Conservation (phyloP, 495 filamentous ascomycete species). For the Stereocaulon alpinum region DNA sequence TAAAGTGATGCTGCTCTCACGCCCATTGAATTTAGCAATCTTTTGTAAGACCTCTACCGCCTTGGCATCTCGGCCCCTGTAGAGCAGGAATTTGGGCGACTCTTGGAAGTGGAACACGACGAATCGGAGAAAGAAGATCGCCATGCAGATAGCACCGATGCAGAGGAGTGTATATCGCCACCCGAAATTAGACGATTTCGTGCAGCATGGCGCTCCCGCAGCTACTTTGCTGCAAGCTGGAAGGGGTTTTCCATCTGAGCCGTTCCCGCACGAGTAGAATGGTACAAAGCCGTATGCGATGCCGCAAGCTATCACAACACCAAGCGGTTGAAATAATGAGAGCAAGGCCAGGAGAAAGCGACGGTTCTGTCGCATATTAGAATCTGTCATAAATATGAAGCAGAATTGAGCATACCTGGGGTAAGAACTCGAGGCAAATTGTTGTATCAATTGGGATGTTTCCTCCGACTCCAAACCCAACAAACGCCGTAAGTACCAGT, state of each 20-base stretch:
- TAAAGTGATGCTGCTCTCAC: slow-evolving; percentile 25
- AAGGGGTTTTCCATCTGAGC: slow-evolving; percentile 23
- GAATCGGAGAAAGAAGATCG: slow-evolving; percentile 37
- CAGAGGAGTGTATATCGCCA: slow-evolving; percentile 38
- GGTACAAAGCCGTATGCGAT: slow-evolving; percentile 39
- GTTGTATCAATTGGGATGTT: slow-evolving; percentile 44
- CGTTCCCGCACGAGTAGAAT: slow-evolving; percentile 30
- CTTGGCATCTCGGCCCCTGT: slow-evolving; percentile 33
- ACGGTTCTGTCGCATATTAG: slow-evolving; percentile 27
- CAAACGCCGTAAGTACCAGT: slow-evolving; percentile 37
- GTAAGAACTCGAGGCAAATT: slow-evolving; percentile 39
- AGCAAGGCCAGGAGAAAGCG: slow-evolving; percentile 38
- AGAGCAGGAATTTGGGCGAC: slow-evolving; percentile 37
- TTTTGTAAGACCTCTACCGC: slow-evolving; percentile 33
- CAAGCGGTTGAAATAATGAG: slow-evolving; percentile 40
- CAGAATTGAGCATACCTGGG: slow-evolving; percentile 22
- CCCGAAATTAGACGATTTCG: slow-evolving; percentile 31
- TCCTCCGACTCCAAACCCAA: slow-evolving; percentile 39
- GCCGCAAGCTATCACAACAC: slow-evolving; percentile 33
- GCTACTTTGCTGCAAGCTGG: slow-evolving; percentile 28
- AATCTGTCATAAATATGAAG: background rate
- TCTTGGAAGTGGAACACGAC: slow-evolving; percentile 37
- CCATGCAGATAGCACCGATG: slow-evolving; percentile 32
- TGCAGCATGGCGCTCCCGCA: slow-evolving; percentile 34
- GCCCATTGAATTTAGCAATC: slow-evolving; percentile 32